Conservation (phyloP, 176 grass and related monocot genomes). For the Hsuehochloa calcarea region DNA sequence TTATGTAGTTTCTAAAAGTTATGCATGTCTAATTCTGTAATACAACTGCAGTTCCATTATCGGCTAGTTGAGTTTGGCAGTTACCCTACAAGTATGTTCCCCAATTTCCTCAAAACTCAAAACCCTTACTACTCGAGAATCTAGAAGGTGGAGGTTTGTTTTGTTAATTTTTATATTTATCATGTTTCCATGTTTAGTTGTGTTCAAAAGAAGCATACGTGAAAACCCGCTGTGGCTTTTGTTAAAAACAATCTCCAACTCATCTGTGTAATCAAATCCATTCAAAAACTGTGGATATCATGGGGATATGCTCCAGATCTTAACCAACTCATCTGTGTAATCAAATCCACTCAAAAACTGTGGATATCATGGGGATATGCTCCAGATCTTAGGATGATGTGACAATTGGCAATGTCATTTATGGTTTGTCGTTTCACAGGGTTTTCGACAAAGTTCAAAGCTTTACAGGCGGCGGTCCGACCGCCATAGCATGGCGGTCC, state of each 20-base stretch:
- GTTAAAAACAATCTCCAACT: not conserved
- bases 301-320: too few relatives aligned
- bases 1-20: not conserved
- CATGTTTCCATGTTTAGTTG: not conserved
- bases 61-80: not conserved
- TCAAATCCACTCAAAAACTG: too few relatives aligned
- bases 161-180: conserved; percentile 23
- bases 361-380: too few relatives aligned
- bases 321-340: too few relatives aligned
- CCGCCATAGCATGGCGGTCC: too few relatives aligned
- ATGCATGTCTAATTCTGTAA: not conserved
- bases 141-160: not conserved
- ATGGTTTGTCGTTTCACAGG: too few relatives aligned
- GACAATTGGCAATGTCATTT: too few relatives aligned
- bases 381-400: too few relatives aligned
- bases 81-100: not conserved
- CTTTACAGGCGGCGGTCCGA: too few relatives aligned
- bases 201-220: not conserved
- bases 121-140: not conserved
- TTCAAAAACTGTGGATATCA: too few relatives aligned
- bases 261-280: not conserved
- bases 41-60: not conserved
- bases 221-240: not conserved
- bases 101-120: not conserved
- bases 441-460: too few relatives aligned